Base-by-base conservation (phyloP, 2,329 filamentous ascomycete species). In the Stemphylium lycopersici region DNA sequence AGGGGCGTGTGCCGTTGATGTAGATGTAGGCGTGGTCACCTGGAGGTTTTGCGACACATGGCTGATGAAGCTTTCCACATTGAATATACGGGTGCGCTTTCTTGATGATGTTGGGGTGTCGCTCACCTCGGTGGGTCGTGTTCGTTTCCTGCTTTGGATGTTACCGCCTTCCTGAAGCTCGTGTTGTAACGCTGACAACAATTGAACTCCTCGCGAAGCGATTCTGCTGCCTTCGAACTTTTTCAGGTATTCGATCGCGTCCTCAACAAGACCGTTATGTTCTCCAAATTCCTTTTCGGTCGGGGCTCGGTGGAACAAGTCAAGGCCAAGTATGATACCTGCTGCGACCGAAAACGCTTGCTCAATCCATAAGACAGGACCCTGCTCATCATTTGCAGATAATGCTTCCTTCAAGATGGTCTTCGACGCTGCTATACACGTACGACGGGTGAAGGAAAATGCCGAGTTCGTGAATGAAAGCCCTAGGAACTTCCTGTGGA, bases 291-390 rank as follows among this genome's bases (percentile, higher is more conserved):
- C 58, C 1, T 45, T 45, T 16, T 61, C 52, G 5, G 44, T 37
- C 13, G 48, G 32, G 2, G 26, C 43, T 13, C 72, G 71, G 52
- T 77, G 73, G 40, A 74, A 71, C 4, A 72, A 63, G 43, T 78
- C 76, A n/a, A 78, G 62, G 18, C 71, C 70, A 12, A 78, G 56
- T 2, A 77, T 75, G 6, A 78, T 77, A 38, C 71, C 61, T 3
- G 76, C 75, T 15, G 76, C 73, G 1, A 78, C 73, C n/a, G 69
- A 69, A 47, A 78, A 78, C 6, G 75, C 74, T 54, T 78, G 74
- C 32, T 77, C 69, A 26, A 76, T 77, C 75, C 76, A 78, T 5
- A 78, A 5, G 69, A 63, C 38, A 1, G 76, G 76, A 1, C 71
- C 74, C 12, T 68, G 59, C 12, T 75, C 68, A 11, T 69, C 65